A percentile compares a stretch with the other conserved stretches of the same genome.
Evolutionary conservation across 208 protist species (phyloP).

Genomic region (Trypanosoma boissoni): DNA sequence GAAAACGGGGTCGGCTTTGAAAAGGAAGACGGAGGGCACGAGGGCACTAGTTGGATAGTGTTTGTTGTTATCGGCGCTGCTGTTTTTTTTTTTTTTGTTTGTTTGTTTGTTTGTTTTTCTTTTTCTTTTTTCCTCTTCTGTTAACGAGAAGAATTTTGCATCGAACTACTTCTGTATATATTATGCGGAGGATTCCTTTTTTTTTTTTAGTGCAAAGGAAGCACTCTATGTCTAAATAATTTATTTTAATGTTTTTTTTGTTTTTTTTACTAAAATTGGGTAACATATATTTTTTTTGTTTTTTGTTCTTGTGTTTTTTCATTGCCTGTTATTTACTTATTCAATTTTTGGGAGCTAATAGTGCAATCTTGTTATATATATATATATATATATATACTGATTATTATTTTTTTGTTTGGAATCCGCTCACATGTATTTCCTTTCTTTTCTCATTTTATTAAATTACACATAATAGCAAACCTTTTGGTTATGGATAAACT

Average conservation of each 20-base stretch:
- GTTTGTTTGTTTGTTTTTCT: constrained; percentile 6
- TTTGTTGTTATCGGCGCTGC: too few species aligned
- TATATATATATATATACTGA: constrained; percentile 6
- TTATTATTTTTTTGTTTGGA: neutral
- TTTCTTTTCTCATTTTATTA: constrained; percentile 5
- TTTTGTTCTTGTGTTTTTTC: constrained; percentile 9
- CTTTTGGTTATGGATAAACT: constrained; percentile 1
- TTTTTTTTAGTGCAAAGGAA: too few species aligned
- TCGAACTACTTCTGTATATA: neutral
- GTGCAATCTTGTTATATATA: constrained; percentile 1
- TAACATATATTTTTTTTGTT: too few species aligned
- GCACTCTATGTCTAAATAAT: too few species aligned
- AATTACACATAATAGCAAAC: neutral
- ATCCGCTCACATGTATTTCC: neutral
- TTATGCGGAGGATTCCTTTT: too few species aligned
- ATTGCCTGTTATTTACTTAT: constrained; percentile 5
- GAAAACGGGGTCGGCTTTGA: too few species aligned
- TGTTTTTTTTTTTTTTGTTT: constrained; percentile 9
- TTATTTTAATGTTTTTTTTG: too few species aligned
- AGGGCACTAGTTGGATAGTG: too few species aligned
- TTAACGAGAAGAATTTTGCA: neutral
- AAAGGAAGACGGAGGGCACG: too few species aligned
- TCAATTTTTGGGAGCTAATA: neutral
- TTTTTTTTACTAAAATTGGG: too few species aligned
- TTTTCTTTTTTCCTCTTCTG: constrained; percentile 8